Evolutionary conservation across 805 yeast species (phyloP).

Genomic region (Kodamaea kaohsiungensis): DNA sequence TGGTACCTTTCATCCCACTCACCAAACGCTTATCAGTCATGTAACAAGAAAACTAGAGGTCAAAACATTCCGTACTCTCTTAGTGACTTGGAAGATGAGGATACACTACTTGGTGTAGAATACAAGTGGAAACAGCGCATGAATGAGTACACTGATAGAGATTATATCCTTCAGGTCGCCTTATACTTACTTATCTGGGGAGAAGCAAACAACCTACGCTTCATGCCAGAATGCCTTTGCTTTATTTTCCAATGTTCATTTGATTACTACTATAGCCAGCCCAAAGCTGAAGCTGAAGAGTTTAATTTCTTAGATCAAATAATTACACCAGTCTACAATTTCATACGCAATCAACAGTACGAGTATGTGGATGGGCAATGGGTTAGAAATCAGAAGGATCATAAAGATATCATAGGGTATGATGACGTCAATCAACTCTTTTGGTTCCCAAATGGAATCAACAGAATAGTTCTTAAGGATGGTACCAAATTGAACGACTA

Average conservation of each 20-base stretch:
- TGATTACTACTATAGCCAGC: conserved; percentile 17
- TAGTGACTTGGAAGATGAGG: conserved; percentile 18
- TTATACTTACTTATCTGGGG: conserved; percentile 71
- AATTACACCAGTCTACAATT: conserved; percentile 54
- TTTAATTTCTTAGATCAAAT: conserved; percentile 38
- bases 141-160: conserved; percentile 52
- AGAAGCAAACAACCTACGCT: conserved; percentile 66
- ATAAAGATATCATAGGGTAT: conserved; percentile 57
- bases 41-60: conserved; percentile 74
- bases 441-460: conserved; percentile 45
- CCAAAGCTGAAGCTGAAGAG: conserved; percentile 22
- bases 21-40: conserved; percentile 1
- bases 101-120: conserved; percentile 18
- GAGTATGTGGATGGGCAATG: conserved; percentile 54
- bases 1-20: conserved; percentile 55
- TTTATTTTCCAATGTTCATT: conserved; percentile 31
- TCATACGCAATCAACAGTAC: conserved; percentile 68
- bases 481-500: conserved; percentile 30
- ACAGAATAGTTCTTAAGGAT: conserved; percentile 32
- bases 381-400: conserved; percentile 70
- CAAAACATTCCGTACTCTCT: conserved; percentile 37
- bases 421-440: conserved; percentile 56
- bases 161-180: conserved; percentile 66
- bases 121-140: conserved; percentile 68
- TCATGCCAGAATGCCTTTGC: conserved; percentile 46